Evolutionary conservation across 2,329 filamentous ascomycete species (phyloP).

Genomic region (Herpotrichia juniperi): DNA sequence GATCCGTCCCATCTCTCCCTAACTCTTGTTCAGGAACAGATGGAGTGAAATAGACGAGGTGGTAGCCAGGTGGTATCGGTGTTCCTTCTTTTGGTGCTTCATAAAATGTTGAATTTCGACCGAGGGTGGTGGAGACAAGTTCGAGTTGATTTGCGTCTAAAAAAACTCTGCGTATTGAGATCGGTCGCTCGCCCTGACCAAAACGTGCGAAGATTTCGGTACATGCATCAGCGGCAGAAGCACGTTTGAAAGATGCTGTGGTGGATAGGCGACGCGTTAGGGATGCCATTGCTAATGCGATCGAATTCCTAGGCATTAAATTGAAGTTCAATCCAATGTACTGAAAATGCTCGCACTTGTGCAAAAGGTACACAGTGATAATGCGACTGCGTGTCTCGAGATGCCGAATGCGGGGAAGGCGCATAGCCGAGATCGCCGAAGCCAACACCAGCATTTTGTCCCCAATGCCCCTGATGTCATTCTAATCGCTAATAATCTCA

Average conservation of each 20-base stretch:
- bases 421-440: no score
- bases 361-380: background rate
- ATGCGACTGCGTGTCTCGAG: constrained; percentile 3
- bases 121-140: constrained; percentile 35
- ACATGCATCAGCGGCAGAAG: constrained; percentile 39
- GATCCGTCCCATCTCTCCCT: constrained; percentile 83
- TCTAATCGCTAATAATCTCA: no score
- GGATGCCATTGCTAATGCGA: constrained; percentile 17
- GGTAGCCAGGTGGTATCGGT: constrained; percentile 71
- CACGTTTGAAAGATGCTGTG: constrained; percentile 5
- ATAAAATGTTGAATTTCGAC: constrained; percentile 26
- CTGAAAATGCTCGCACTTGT: background rate
- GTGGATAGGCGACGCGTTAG: constrained; percentile 26
- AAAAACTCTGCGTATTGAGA: constrained; percentile 37
- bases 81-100: constrained; percentile 28
- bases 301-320: background rate
- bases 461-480: no score
- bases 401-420: constrained; percentile 3
- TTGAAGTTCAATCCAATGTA: background rate
- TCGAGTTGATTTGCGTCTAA: constrained; percentile 42
- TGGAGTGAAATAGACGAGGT: constrained; percentile 88
- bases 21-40: constrained; percentile 68
- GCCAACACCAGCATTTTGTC: no score
- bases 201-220: constrained; percentile 39
- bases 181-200: constrained; percentile 29